Base-by-base conservation (phyloP, 345 rosid species). In the Salix suchowensis region DNA sequence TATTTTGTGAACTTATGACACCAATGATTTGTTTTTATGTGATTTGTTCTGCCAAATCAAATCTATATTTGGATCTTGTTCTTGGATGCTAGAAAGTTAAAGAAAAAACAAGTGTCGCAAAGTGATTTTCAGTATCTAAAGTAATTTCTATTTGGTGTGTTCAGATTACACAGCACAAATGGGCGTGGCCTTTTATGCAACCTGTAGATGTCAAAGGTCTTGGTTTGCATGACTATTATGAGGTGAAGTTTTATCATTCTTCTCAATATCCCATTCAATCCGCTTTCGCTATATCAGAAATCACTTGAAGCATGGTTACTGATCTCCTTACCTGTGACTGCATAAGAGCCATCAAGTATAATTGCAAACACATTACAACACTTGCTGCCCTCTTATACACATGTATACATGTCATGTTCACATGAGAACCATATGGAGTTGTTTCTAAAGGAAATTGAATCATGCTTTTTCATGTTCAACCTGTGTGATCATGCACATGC, bases 151-250 rank as follows among this genome's bases (percentile, higher is more conserved):
- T 52, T 66, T 6, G 34, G 28, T 70, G 73, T 34, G 37, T 62
- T 75, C 89, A 96, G 99, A 83, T 94, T 70, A 90, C 95, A 5
- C 98, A 91, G 87, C 99, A 92, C 85, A 89, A 85, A 86, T 92
- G 91, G 86, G 98, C 98, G 16, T 90, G 93, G 95, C 98, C 97
- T 1, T 96, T 96, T 82, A 85, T 86, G 95, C 89, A 96, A 69
- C 97, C 99, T 58, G 99, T 96, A 44, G 92, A 96, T 84, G 99
- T 91, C 65, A 85, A 88, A 85, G 91, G 91, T 75, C 96, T 93
- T 88, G 92, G 91, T 30, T 85, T 96, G 74, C 78, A 91, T 84
- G 99, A 93, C 84, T 96, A 96, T 81, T 96, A 81, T 74, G 88
- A 92, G 97, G 84, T 90, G 55, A 70, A 44, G 30, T 58, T 21